Percentiles rank a stretch among this genome's conserved stretches.
phyloP scores from a whole-genome alignment of 2,329 filamentous ascomycete genomes.

The Ceratocystis destructans region DNA sequence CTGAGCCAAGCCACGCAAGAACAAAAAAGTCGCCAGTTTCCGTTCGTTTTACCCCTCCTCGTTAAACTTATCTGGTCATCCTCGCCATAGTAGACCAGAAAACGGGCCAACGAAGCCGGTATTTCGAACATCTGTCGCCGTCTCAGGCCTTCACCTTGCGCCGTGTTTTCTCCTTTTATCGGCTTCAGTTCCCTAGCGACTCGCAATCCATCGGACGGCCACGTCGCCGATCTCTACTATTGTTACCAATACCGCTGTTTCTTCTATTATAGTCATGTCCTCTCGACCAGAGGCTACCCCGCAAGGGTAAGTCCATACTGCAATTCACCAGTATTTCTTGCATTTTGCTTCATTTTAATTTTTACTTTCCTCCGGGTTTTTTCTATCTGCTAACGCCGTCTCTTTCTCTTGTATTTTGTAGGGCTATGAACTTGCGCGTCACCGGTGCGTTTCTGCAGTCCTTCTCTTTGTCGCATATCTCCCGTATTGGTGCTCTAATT shows the following conservation, averaged over 20 bases:
- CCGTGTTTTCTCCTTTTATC: background rate
- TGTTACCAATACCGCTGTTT: background rate
- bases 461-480: background rate
- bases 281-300: conserved; percentile 14
- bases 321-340: conserved; percentile 15
- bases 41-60: conserved; percentile 3
- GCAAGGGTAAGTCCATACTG: conserved; percentile 20
- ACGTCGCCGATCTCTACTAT: background rate
- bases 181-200: background rate
- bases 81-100: background rate
- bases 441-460: conserved; percentile 56
- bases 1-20: background rate
- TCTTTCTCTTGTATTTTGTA: conserved; percentile 26
- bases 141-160: too few species aligned
- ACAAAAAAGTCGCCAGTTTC: background rate
- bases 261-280: conserved; percentile 9
- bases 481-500: background rate
- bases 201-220: background rate
- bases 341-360: background rate
- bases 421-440: conserved; percentile 77
- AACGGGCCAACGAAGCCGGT: too few species aligned
- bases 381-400: conserved; percentile 25
- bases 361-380: background rate
- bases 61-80: background rate
- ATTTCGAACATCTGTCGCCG: too few species aligned